A percentile compares a stretch with the other conserved stretches of the same genome.
Evolutionary conservation across 345 rosid genomes (phyloP).

Genomic region (Pistacia integerrima): DNA sequence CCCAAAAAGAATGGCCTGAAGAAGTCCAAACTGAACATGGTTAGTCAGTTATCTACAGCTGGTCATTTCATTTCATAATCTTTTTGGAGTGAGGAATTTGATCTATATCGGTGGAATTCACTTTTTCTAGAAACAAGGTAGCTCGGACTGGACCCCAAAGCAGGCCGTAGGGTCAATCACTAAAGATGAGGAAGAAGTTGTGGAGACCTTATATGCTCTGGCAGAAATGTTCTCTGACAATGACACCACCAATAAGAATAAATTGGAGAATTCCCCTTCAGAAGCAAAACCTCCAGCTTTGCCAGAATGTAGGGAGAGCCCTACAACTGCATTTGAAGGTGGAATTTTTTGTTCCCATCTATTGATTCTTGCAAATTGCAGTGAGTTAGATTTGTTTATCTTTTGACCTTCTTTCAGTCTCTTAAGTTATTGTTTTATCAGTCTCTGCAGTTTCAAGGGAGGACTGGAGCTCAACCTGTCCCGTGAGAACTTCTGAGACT

Average conservation of each 20-base stretch:
- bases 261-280: slow-evolving; percentile 24
- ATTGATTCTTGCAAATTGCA: not conserved
- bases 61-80: slow-evolving; percentile 18
- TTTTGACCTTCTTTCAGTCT: not conserved
- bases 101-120: slow-evolving; percentile 17
- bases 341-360: not conserved
- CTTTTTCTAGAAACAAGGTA: slow-evolving; percentile 30
- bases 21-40: slow-evolving; percentile 51
- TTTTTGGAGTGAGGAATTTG: slow-evolving; percentile 8
- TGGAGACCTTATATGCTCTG: slow-evolving; percentile 76
- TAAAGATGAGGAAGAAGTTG: slow-evolving; percentile 97
- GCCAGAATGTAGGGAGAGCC: slow-evolving; percentile 28
- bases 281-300: slow-evolving; percentile 31
- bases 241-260: slow-evolving; percentile 27
- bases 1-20: slow-evolving; percentile 40
- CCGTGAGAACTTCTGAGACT: slow-evolving; percentile 26
- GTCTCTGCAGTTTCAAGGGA: slow-evolving; percentile 31
- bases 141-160: slow-evolving; percentile 27
- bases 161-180: slow-evolving; percentile 57
- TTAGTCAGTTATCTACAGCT: slow-evolving; percentile 35
- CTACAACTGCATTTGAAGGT: slow-evolving; percentile 26
- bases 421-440: slow-evolving; percentile 6
- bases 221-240: slow-evolving; percentile 68
- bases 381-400: not conserved
- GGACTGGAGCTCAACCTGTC: slow-evolving; percentile 30